phyloP scores from a whole-genome alignment of 2,329 filamentous ascomycete species.

The Xylariaceae sp. region DNA sequence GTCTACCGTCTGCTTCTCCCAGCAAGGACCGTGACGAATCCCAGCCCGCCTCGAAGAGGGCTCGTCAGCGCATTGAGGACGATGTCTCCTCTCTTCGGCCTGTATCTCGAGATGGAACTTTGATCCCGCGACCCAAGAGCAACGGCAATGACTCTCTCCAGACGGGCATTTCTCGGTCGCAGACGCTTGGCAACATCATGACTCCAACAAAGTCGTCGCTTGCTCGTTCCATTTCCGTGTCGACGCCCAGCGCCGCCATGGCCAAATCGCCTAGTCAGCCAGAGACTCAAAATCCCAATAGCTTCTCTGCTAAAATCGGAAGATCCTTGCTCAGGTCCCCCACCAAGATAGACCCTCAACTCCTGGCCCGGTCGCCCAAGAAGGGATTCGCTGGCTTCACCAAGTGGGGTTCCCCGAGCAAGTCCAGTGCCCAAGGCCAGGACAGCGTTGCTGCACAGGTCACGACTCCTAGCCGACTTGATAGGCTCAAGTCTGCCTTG shows the following conservation, averaged over 20 bases:
- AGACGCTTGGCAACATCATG: constrained; percentile 53
- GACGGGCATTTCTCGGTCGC: constrained; percentile 36
- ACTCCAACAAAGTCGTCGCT: constrained; percentile 76
- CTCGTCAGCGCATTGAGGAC: constrained; percentile 61
- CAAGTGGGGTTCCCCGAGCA: constrained; percentile 49
- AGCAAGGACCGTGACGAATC: constrained; percentile 28
- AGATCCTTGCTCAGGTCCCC: constrained; percentile 33
- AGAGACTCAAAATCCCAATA: constrained; percentile 34
- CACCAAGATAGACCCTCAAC: constrained; percentile 37
- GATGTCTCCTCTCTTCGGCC: constrained; percentile 64
- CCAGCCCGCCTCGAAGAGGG: constrained; percentile 58
- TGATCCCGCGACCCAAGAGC: constrained; percentile 46
- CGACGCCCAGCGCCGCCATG: constrained; percentile 48
- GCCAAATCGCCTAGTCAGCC: constrained; percentile 52
- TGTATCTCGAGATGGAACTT: constrained; percentile 41
- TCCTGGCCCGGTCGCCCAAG: constrained; percentile 33
- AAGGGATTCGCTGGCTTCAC: constrained; percentile 33
- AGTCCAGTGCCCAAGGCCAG: constrained; percentile 30
- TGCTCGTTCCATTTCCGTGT: constrained; percentile 52
- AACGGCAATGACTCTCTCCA: constrained; percentile 35
- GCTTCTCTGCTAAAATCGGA: constrained; percentile 44
- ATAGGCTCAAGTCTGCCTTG: constrained; percentile 55
- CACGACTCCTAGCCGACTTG: constrained; percentile 47
- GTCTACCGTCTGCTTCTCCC: constrained; percentile 20
- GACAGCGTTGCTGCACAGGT: constrained; percentile 32